Evolutionary conservation across 2,329 filamentous ascomycete genomes (phyloP).

Genomic region (Fusarium chlamydosporum): DNA sequence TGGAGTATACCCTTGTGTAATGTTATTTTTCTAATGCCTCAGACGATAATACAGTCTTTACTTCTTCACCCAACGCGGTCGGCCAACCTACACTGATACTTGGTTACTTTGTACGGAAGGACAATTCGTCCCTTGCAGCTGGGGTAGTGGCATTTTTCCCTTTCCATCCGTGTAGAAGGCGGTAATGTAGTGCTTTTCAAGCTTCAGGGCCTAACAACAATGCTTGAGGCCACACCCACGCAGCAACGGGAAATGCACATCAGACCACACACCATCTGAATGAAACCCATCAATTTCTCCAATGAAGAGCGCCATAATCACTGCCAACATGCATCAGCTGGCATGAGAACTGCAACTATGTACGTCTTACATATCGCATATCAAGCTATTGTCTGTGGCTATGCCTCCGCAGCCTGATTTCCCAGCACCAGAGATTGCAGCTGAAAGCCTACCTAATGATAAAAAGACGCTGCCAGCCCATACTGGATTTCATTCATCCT

Average conservation of each 20-base stretch:
- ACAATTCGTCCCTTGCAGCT: background rate
- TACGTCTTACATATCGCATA: background rate
- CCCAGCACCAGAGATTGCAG: too few relatives aligned
- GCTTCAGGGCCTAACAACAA: background rate
- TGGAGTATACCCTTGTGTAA: conserved; percentile 49
- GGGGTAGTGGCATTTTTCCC: background rate
- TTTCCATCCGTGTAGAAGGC: background rate
- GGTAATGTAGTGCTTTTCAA: background rate
- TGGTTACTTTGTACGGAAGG: too few relatives aligned
- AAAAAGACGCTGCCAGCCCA: background rate
- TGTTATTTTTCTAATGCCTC: conserved; percentile 37
- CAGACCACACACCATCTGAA: background rate
- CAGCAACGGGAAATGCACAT: background rate
- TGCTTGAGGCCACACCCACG: background rate
- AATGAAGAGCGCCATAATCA: background rate
- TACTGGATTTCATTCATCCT: rapidly evolving
- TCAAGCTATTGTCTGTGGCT: background rate
- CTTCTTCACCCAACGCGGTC: background rate
- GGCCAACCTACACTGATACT: too few relatives aligned
- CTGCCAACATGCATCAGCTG: background rate
- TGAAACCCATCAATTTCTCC: background rate
- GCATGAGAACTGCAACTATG: background rate
- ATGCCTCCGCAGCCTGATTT: conserved; percentile 10
- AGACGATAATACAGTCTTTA: conserved; percentile 6
- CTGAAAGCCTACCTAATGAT: background rate